A percentile compares a stretch with the other conserved stretches of the same genome.
Evolutionary conservation across 352 stramenopile genomes (phyloP).

Genomic region (Phytophthora boehmeriae): DNA sequence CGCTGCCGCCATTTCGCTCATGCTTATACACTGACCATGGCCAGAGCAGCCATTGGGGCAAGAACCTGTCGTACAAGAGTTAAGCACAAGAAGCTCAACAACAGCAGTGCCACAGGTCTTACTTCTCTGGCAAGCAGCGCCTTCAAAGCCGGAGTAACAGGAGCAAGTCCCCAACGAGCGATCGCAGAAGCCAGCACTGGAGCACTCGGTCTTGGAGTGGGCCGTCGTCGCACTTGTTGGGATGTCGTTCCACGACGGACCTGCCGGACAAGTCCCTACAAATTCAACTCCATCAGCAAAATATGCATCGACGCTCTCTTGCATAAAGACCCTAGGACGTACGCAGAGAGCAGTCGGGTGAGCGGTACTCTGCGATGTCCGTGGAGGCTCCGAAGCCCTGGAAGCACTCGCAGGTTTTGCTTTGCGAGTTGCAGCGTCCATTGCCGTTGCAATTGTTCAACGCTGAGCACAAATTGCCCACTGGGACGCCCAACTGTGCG

Average conservation of each 20-base stretch:
- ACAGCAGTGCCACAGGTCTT: constrained; percentile 4
- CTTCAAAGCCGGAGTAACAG: constrained; percentile 74
- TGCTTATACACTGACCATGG: constrained; percentile 75
- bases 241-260: constrained; percentile 66
- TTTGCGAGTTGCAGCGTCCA: constrained; percentile 82
- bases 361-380: constrained; percentile 80
- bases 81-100: background rate
- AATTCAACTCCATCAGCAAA: background rate
- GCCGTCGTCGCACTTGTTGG: constrained; percentile 44
- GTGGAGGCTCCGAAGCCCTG: constrained; percentile 85
- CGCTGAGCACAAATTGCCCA: constrained; percentile 73
- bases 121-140: constrained; percentile 75
- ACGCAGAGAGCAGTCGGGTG: constrained; percentile 86
- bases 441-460: constrained; percentile 91
- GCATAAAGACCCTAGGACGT: too few relatives aligned
- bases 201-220: constrained; percentile 63
- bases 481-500: constrained; percentile 58
- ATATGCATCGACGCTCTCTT: background rate
- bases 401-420: constrained; percentile 88
- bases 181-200: constrained; percentile 67
- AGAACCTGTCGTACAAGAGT: constrained; percentile 12
- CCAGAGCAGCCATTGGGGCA: constrained; percentile 74
- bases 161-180: constrained; percentile 57
- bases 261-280: constrained; percentile 69
- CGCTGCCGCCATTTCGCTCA: constrained; percentile 57